Evolutionary conservation across 352 stramenopile genomes (phyloP), one percentile per base, ranked within the genome.

Genomic region (Pythium angustatum): DNA sequence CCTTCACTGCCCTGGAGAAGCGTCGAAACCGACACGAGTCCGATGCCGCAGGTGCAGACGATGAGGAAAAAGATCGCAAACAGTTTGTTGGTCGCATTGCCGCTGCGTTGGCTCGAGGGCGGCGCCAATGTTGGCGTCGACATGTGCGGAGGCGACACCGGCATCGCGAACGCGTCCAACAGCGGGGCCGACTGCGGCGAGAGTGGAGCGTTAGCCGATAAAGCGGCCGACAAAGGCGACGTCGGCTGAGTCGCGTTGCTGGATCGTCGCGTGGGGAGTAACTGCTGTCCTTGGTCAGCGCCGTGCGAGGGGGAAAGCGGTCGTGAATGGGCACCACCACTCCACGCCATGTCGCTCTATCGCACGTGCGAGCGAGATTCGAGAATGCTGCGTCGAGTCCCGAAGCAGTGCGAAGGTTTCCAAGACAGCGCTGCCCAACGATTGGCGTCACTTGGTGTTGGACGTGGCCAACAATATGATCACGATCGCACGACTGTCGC

Each of bases 1-100:
- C 1, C n/a, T n/a, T 62, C 62, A 21, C 6, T 45, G 58, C 76
- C 76, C 58, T 86, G 79, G 57, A 88, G 79, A 36, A 86, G 69
- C 48, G 76, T 76, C 21, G 76, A 77, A 24, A 88, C 76, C 15
- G 73, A 81, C 24, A 88, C 70, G 50, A 88, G 69, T 2, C 79
- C 77, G 6, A 86, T 62, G 1, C 77, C 72, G 60, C 77, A 88
- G 36, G 52, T 85, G 64, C 79, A 66, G 41, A 88, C 72, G 31
- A 88, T 83, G 54, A 80, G 65, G 38, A 75, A 59, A 43, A 77
- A 77, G 58, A 77, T 56, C 21, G 30, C 48, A 19, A 69, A 67
- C 22, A 77, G 57, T 21, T 43, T 51, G 64, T 55, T 62, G 31
- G 45, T 62, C 10, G 51, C 31, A 24, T 31, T 62, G 60, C 48